These are phyloP conservation scores for Pseudogymnoascus verrucosus DNA, from an alignment of 2,329 filamentous ascomycete genomes.

Conservation along the genomic window DNA sequence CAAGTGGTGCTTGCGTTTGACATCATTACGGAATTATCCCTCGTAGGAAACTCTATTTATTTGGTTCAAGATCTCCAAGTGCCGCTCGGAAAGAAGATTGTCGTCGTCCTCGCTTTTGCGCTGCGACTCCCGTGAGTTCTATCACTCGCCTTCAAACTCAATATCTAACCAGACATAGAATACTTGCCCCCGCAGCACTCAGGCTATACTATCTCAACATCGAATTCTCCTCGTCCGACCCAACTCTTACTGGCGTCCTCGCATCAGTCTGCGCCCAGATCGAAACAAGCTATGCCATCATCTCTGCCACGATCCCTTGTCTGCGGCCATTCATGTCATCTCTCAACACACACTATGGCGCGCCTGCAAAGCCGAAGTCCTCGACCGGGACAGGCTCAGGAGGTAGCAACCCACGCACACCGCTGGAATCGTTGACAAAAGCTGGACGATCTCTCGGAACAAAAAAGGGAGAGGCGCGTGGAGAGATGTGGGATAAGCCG, in stretches of 20 bases:
- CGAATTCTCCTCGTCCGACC: conserved; percentile 28
- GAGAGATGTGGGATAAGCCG: neutral
- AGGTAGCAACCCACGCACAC: neutral
- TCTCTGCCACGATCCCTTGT: conserved; percentile 35
- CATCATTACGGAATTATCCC: conserved; percentile 30
- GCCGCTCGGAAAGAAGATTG: conserved; percentile 29
- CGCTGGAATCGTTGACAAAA: neutral
- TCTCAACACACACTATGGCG: conserved; percentile 28
- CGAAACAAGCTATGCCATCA: conserved; percentile 34
- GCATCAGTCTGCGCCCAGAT: conserved; percentile 32
- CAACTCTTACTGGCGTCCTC: conserved; percentile 30
- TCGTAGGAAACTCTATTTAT: conserved; percentile 31
- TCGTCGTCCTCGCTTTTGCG: conserved; percentile 34
- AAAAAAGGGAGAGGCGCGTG: neutral
- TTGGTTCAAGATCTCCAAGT: conserved; percentile 34
- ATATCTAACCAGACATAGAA: conserved; percentile 21
- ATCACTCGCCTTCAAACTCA: neutral
- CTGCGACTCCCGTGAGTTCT: conserved; percentile 33
- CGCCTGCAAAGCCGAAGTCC: conserved; percentile 10
- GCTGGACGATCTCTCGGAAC: neutral
- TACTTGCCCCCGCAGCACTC: conserved; percentile 32
- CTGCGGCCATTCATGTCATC: conserved; percentile 37
- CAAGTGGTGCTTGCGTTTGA: conserved; percentile 32
- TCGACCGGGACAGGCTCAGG: neutral
- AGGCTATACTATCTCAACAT: conserved; percentile 31